These are phyloP conservation scores for Angophora floribunda DNA, from an alignment of 345 rosid species.

Conservation along the genomic window DNA sequence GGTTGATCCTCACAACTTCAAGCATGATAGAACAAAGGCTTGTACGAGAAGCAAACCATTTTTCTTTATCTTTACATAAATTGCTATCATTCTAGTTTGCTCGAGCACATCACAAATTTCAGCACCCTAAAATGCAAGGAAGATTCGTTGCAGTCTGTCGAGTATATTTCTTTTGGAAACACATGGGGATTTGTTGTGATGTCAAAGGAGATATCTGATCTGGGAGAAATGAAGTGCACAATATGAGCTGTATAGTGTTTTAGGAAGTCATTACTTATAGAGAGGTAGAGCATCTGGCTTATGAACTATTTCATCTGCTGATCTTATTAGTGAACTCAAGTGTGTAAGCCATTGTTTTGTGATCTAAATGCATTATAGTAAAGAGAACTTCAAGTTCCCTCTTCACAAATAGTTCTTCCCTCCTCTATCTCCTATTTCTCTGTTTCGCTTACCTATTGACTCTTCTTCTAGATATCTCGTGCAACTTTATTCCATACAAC, in stretches of 20 bases:
- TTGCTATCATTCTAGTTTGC: background rate
- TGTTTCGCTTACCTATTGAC: background rate
- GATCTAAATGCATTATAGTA: background rate
- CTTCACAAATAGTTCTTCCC: background rate
- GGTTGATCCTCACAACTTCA: background rate
- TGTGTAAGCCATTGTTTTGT: background rate
- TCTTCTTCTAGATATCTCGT: background rate
- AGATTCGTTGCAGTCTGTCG: background rate
- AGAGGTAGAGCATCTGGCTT: background rate
- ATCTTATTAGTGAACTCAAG: background rate
- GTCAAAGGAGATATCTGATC: background rate
- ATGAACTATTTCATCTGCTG: background rate
- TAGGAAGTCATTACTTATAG: background rate
- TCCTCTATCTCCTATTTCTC: background rate
- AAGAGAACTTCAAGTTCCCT: background rate
- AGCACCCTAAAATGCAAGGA: background rate
- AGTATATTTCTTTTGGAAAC: background rate
- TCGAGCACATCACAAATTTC: background rate
- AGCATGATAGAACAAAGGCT: background rate
- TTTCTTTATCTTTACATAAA: background rate
- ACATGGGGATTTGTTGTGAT: background rate
- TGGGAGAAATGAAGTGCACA: background rate
- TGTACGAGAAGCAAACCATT: background rate
- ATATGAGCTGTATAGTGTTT: background rate
- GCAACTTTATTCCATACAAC: background rate